phyloP scores from a whole-genome alignment of 2,329 filamentous ascomycete species.

The Ophiognomonia clavigignenti-juglandacearum region DNA sequence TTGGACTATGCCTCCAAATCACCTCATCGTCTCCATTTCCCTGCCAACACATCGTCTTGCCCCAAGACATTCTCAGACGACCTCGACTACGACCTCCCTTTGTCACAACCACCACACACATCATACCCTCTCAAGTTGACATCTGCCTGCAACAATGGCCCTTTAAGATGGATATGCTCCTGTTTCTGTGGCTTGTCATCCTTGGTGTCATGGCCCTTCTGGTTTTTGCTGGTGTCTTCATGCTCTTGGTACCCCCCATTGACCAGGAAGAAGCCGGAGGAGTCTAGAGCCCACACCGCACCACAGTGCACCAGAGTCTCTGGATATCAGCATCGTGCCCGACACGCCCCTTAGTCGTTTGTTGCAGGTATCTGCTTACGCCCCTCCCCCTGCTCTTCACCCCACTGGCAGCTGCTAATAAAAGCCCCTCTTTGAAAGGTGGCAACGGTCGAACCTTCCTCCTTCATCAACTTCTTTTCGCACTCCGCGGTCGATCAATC shows the following conservation, averaged over 20 bases:
- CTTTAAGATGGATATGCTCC: constrained; percentile 15
- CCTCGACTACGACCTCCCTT: background rate
- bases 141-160: background rate
- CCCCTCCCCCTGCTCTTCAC: background rate
- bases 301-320: too few relatives aligned
- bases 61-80: background rate
- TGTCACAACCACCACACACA: background rate
- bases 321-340: too few relatives aligned
- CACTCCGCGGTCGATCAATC: background rate
- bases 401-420: background rate
- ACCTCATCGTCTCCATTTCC: background rate
- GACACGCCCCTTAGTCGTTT: too few relatives aligned
- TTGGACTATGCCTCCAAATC: too few relatives aligned
- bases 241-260: constrained; percentile 9
- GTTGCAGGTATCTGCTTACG: background rate
- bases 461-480: background rate
- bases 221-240: constrained; percentile 11
- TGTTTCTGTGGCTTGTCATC: constrained; percentile 13
- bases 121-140: background rate
- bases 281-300: background rate
- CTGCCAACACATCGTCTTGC: background rate
- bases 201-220: constrained; percentile 14
- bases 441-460: background rate
- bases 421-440: background rate
- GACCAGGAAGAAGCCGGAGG: constrained; percentile 7